These are phyloP conservation scores for Eucalyptus marginata DNA, from an alignment of 345 rosid species.

Conservation along the genomic window DNA sequence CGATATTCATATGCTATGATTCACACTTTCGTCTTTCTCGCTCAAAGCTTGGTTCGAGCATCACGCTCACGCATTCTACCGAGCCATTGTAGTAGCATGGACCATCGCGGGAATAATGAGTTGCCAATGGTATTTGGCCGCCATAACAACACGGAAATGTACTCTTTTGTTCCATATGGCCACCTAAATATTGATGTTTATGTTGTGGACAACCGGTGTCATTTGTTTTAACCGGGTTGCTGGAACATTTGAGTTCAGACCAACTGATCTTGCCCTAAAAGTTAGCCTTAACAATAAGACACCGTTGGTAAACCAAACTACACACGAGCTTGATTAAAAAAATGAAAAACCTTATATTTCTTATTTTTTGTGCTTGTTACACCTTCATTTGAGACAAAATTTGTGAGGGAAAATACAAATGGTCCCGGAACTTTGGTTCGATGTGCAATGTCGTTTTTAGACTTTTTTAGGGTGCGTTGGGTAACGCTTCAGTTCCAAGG, in stretches of 20 bases:
- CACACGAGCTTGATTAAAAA: background rate
- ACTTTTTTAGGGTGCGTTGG: background rate
- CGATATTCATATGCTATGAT: background rate
- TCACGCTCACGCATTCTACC: background rate
- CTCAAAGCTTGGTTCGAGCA: background rate
- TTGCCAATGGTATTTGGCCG: background rate
- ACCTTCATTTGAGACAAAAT: background rate
- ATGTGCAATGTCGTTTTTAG: rapidly evolving
- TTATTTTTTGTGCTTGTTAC: background rate
- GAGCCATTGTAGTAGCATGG: background rate
- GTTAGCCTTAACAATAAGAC: background rate
- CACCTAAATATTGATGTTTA: background rate
- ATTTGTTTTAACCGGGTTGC: background rate
- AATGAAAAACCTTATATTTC: background rate
- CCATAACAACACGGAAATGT: background rate
- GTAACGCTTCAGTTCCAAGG: rapidly evolving
- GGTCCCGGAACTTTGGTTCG: rapidly evolving
- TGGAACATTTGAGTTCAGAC: background rate
- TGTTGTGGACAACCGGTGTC: background rate
- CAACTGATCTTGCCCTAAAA: background rate
- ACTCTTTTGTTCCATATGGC: background rate
- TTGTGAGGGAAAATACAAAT: background rate
- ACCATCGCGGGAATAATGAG: background rate
- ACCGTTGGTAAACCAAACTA: background rate
- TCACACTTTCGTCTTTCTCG: background rate